A percentile compares a stretch with the other conserved stretches of the same genome.
Conservation (phyloP, 2,329 filamentous ascomycete genomes). For the Calonectria pseudoturangicola region DNA sequence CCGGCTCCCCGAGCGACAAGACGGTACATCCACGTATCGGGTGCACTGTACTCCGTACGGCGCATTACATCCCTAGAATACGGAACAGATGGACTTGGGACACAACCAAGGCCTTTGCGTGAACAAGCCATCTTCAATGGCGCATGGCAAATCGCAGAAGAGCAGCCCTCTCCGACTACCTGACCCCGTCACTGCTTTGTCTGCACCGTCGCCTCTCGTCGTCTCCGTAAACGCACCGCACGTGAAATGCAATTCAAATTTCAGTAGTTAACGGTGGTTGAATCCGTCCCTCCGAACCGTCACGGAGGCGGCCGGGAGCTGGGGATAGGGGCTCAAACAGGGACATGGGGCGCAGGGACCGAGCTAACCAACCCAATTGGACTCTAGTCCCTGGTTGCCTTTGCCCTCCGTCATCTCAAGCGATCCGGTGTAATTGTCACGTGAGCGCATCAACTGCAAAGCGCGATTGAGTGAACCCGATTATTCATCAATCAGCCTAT, state of each 20-base stretch:
- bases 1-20: slow-evolving; percentile 35
- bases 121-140: not conserved
- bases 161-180: not conserved
- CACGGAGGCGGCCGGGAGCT: slow-evolving; percentile 37
- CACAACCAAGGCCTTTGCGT: not conserved
- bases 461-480: not conserved
- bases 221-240: not conserved
- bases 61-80: slow-evolving; percentile 14
- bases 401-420: slow-evolving; percentile 15
- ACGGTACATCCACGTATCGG: slow-evolving; percentile 28
- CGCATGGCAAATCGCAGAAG: too few species aligned
- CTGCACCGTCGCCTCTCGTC: not conserved
- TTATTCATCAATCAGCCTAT: too few species aligned
- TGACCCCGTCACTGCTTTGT: not conserved
- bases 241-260: slow-evolving; percentile 1
- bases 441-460: slow-evolving; percentile 3
- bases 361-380: slow-evolving; percentile 15
- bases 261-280: slow-evolving; percentile 24
- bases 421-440: not conserved
- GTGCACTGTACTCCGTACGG: slow-evolving; percentile 37
- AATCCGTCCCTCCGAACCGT: slow-evolving; percentile 33
- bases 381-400: slow-evolving; percentile 20
- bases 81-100: not conserved
- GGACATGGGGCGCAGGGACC: slow-evolving; percentile 35
- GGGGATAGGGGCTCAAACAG: slow-evolving; percentile 8